Evolutionary conservation across 2,329 filamentous ascomycete genomes (phyloP).

Genomic region (Pyrenophora tritici-repentis): DNA sequence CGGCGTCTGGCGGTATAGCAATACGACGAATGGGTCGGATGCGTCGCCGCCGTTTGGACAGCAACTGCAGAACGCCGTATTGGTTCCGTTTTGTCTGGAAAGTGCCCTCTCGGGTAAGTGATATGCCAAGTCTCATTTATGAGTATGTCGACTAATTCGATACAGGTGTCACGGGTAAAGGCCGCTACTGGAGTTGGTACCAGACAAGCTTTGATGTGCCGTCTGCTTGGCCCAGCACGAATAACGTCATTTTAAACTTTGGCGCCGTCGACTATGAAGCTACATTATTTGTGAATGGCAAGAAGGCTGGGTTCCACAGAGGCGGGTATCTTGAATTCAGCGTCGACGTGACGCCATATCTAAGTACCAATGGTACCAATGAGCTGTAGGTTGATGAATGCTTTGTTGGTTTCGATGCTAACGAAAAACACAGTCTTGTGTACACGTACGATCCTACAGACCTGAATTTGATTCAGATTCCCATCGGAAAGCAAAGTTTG

Average conservation of each 20-base stretch:
- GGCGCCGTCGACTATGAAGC: slow-evolving; percentile 64
- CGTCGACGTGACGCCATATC: slow-evolving; percentile 60
- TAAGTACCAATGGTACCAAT: slow-evolving; percentile 54
- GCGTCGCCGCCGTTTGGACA: slow-evolving; percentile 53
- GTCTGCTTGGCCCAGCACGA: slow-evolving; percentile 49
- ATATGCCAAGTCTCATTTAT: slow-evolving; percentile 15
- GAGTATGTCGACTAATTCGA: slow-evolving; percentile 46
- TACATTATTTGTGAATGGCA: slow-evolving; percentile 63
- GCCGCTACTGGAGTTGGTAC: slow-evolving; percentile 54
- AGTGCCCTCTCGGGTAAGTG: slow-evolving; percentile 56
- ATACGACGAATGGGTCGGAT: slow-evolving; percentile 49
- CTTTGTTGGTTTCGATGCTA: no score
- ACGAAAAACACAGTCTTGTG: slow-evolving; percentile 56
- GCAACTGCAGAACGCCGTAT: slow-evolving; percentile 50
- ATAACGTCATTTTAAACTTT: slow-evolving; percentile 59
- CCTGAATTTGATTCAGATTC: slow-evolving; percentile 59
- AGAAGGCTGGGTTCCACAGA: slow-evolving; percentile 57
- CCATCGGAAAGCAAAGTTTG: slow-evolving; percentile 68
- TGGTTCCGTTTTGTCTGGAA: slow-evolving; percentile 61
- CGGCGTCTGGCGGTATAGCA: slow-evolving; percentile 62
- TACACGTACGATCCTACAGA: slow-evolving; percentile 73
- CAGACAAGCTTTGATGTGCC: slow-evolving; percentile 59
- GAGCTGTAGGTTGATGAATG: slow-evolving; percentile 53
- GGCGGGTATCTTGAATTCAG: slow-evolving; percentile 68
- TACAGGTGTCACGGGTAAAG: slow-evolving; percentile 50